Evolutionary conservation across 192 early-diverging fungal species (phyloP).

Genomic region (Diversispora epigaea): DNA sequence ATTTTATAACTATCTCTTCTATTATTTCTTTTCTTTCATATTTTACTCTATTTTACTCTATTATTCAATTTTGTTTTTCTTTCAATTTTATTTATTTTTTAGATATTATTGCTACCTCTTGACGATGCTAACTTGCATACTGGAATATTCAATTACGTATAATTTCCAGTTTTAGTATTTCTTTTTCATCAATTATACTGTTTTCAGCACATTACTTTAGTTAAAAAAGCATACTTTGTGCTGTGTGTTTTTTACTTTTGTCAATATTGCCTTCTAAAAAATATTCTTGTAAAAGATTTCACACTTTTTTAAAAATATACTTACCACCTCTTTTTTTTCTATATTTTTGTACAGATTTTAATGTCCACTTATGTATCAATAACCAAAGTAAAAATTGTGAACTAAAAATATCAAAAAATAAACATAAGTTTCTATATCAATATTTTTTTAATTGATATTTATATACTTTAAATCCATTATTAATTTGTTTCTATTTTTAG

Average conservation of each 20-base stretch:
- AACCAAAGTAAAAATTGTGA: background rate
- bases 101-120: background rate
- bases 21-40: no score
- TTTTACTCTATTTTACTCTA: no score
- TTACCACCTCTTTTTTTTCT: background rate
- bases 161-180: background rate
- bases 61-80: background rate
- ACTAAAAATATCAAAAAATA: no score
- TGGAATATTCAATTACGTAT: background rate
- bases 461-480: background rate
- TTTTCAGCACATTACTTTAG: background rate
- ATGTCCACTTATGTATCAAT: background rate
- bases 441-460: background rate
- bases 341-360: slow-evolving; percentile 11
- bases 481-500: background rate
- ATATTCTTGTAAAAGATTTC: background rate
- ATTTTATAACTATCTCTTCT: no score
- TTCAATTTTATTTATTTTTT: background rate
- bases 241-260: no score
- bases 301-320: background rate
- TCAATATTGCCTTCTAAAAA: no score
- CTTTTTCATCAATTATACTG: background rate
- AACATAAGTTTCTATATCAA: background rate
- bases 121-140: no score
- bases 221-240: background rate